Evolutionary conservation across 176 grass and related monocot species (phyloP).

Genomic region (Bromus sterilis): DNA sequence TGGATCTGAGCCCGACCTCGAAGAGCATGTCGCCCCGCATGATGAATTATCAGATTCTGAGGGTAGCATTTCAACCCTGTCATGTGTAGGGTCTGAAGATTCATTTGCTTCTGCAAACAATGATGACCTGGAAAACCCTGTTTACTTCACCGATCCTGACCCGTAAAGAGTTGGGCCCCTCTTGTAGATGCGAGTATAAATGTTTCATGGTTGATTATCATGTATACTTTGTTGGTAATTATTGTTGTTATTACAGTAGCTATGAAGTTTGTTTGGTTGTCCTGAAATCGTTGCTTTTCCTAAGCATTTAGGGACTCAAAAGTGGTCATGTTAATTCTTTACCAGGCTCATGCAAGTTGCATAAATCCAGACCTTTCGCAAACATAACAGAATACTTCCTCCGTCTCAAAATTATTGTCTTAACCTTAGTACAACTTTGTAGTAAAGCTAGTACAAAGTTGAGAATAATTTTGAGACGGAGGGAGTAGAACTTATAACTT

Average conservation of each 20-base stretch:
- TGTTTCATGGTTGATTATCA: background rate
- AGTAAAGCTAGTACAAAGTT: too few relatives aligned
- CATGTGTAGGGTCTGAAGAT: constrained; percentile 49
- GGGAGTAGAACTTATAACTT: background rate
- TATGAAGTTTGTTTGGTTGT: background rate
- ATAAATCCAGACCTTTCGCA: background rate
- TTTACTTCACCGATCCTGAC: constrained; percentile 83
- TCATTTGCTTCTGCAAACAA: constrained; percentile 94
- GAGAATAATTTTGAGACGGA: too few relatives aligned
- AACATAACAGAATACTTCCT: background rate
- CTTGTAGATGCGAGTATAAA: background rate
- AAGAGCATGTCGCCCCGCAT: constrained; percentile 34
- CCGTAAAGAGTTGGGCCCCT: constrained; percentile 14
- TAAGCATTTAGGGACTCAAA: background rate
- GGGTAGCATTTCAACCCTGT: constrained; percentile 35
- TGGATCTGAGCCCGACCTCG: constrained; percentile 65
- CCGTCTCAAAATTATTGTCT: too few relatives aligned
- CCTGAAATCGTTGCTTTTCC: background rate
- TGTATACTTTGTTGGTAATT: constrained; percentile 9
- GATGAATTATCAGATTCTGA: constrained; percentile 71
- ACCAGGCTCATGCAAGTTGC: background rate
- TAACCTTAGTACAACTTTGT: too few relatives aligned
- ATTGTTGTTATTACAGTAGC: background rate
- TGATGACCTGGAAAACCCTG: constrained; percentile 71
- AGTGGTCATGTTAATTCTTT: background rate